phyloP scores from a whole-genome alignment of 257 asterid species.

The Petrea volubilis region DNA sequence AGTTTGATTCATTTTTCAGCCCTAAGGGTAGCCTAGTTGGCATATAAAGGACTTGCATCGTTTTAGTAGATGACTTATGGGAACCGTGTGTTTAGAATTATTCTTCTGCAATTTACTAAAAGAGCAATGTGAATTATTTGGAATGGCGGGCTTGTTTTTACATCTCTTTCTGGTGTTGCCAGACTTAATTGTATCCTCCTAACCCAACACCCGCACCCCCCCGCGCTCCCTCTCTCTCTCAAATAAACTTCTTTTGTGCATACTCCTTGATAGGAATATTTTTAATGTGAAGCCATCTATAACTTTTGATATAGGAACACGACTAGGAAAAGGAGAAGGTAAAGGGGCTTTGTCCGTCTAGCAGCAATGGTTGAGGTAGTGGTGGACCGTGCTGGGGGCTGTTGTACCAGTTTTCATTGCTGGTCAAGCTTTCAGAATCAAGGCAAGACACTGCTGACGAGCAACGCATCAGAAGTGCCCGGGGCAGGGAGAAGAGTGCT shows the following conservation, averaged over 20 bases:
- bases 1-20: too few species aligned
- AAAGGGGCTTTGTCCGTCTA: background rate
- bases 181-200: background rate
- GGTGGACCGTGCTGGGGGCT: constrained; percentile 93
- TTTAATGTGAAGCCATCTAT: background rate
- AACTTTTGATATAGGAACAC: background rate
- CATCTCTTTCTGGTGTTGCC: background rate
- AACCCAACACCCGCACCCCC: too few species aligned
- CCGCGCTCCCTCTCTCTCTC: background rate
- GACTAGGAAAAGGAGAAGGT: constrained; percentile 13
- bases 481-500: constrained; percentile 83
- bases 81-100: background rate
- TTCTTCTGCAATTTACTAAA: background rate
- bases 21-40: too few species aligned
- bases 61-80: background rate
- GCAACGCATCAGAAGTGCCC: constrained; percentile 69
- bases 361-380: constrained; percentile 79
- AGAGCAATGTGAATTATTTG: background rate
- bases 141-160: background rate
- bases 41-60: too few species aligned
- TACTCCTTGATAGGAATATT: background rate
- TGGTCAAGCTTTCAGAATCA: constrained; percentile 81
- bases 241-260: background rate
- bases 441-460: constrained; percentile 73
- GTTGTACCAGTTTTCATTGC: constrained; percentile 81